A percentile compares a stretch with the other conserved stretches of the same genome.
phyloP scores from a whole-genome alignment of 768 basidiomycete species.

The Paxillus ammoniavirescens region DNA sequence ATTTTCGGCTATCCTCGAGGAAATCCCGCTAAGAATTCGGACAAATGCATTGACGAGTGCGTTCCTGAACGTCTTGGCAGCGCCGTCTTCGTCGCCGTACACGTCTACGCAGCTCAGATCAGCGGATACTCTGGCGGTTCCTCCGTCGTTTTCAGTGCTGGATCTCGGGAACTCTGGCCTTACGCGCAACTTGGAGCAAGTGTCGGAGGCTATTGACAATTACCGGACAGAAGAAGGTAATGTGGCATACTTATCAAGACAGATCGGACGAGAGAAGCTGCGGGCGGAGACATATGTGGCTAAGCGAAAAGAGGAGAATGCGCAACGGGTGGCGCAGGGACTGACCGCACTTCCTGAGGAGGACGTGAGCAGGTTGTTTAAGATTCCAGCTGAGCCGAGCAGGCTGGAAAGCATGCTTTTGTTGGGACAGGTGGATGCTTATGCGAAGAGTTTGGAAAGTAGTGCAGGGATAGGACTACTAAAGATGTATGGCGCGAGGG shows the following conservation, averaged over 20 bases:
- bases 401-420: slow-evolving; percentile 84
- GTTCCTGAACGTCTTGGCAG: slow-evolving; percentile 66
- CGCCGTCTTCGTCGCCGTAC: slow-evolving; percentile 37
- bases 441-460: slow-evolving; percentile 73
- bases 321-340: slow-evolving; percentile 73
- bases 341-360: slow-evolving; percentile 86
- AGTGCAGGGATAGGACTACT: slow-evolving; percentile 61
- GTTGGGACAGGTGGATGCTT: slow-evolving; percentile 84
- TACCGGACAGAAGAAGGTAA: slow-evolving; percentile 93
- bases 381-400: slow-evolving; percentile 85
- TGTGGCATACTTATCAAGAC: slow-evolving; percentile 82
- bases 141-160: slow-evolving; percentile 64
- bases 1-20: slow-evolving; percentile 82
- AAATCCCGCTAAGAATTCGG: slow-evolving; percentile 82
- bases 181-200: slow-evolving; percentile 76
- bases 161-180: slow-evolving; percentile 69
- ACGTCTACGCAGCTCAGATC: slow-evolving; percentile 39
- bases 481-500: slow-evolving; percentile 80
- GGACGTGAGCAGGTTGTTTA: slow-evolving; percentile 80
- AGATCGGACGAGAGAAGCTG: slow-evolving; percentile 82
- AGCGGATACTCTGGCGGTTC: slow-evolving; percentile 41
- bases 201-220: slow-evolving; percentile 80
- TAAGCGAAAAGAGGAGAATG: slow-evolving; percentile 90
- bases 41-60: slow-evolving; percentile 78
- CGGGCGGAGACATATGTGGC: slow-evolving; percentile 76